phyloP scores from a whole-genome alignment of 768 basidiomycete genomes.

The Cystoderma amianthinum region DNA sequence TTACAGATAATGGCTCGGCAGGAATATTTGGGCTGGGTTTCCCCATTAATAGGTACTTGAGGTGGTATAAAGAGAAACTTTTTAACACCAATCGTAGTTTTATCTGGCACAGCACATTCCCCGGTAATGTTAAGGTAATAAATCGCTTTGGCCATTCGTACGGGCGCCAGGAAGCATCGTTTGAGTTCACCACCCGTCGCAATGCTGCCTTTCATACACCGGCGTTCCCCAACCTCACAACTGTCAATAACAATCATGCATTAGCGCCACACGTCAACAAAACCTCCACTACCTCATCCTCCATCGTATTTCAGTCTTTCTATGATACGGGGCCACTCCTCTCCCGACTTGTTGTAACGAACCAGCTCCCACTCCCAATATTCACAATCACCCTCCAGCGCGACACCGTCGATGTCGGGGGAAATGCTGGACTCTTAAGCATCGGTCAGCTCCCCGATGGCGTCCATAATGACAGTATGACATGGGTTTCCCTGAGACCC shows the following conservation, averaged over 20 bases:
- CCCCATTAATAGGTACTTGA: constrained; percentile 54
- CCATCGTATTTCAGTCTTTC: constrained; percentile 30
- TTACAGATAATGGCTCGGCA: constrained; percentile 45
- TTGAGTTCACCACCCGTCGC: no score
- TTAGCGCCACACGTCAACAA: constrained; percentile 9
- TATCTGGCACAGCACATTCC: constrained; percentile 36
- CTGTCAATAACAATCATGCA: constrained; percentile 6
- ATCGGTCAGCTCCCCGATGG: constrained; percentile 58
- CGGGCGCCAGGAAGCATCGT: no score
- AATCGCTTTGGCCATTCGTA: no score
- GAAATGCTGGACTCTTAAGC: constrained; percentile 58
- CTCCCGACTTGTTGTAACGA: constrained; percentile 33
- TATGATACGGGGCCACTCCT: constrained; percentile 35
- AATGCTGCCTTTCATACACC: background rate
- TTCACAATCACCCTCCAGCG: constrained; percentile 62
- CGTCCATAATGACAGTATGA: constrained; percentile 40
- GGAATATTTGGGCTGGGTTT: constrained; percentile 78
- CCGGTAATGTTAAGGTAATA: no score
- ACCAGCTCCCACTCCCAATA: constrained; percentile 32
- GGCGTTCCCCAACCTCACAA: constrained; percentile 9
- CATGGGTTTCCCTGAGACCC: constrained; percentile 57
- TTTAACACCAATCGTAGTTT: no score
- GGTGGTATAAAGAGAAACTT: background rate
- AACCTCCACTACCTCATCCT: constrained; percentile 2
- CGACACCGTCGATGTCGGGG: constrained; percentile 60